These are phyloP conservation scores for Cydonia oblonga DNA, from an alignment of 331 rosid genomes.

Conservation along the genomic window DNA sequence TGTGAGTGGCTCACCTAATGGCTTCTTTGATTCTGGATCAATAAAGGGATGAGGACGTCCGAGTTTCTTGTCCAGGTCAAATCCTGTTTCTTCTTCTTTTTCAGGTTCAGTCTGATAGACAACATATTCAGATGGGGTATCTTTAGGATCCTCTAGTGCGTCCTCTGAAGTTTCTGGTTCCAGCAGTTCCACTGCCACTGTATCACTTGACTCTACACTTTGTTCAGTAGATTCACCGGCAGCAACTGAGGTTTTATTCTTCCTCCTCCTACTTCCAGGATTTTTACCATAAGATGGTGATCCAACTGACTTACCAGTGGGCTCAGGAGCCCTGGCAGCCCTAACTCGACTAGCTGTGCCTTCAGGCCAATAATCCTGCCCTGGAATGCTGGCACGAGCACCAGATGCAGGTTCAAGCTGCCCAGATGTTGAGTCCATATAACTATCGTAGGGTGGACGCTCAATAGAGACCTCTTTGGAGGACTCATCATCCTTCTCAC, in stretches of 20 bases:
- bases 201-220: conserved; percentile 24
- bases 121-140: conserved; percentile 54
- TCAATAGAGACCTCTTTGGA: conserved; percentile 48
- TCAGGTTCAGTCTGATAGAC: conserved; percentile 63
- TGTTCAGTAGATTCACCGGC: conserved; percentile 22
- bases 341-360: conserved; percentile 81
- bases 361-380: conserved; percentile 83
- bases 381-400: conserved; percentile 91
- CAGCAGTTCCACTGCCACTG: not conserved
- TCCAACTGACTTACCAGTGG: conserved; percentile 52
- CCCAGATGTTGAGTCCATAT: conserved; percentile 87
- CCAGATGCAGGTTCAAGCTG: conserved; percentile 97
- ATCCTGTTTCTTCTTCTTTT: conserved; percentile 57
- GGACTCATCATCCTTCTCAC: conserved; percentile 59
- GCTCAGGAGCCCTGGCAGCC: conserved; percentile 81
- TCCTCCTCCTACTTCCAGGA: conserved; percentile 97
- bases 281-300: conserved; percentile 79
- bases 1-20: conserved; percentile 54
- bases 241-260: conserved; percentile 37
- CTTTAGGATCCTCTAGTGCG: conserved; percentile 45
- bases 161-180: conserved; percentile 40
- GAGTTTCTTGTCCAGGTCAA: conserved; percentile 49
- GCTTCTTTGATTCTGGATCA: conserved; percentile 63
- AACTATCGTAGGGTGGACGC: conserved; percentile 72
- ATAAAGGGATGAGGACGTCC: conserved; percentile 81